Evolutionary conservation across 1,139 yeast genomes (phyloP).

Genomic region (Pneumocystis wakefieldiae): DNA sequence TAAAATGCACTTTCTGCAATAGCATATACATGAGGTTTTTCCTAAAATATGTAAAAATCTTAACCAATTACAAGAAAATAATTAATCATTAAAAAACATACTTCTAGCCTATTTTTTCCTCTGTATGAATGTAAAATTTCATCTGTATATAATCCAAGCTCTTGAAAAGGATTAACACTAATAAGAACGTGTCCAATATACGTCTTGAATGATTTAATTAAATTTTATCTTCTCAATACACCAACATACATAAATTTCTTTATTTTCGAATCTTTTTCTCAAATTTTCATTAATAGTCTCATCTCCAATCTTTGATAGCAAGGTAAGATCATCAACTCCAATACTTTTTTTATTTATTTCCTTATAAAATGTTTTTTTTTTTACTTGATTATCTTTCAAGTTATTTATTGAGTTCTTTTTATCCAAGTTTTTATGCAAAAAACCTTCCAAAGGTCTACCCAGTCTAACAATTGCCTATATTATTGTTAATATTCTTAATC

Average conservation of each 20-base stretch:
- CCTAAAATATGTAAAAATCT: conserved; percentile 14
- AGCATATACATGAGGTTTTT: conserved; percentile 97
- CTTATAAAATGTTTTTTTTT: conserved; percentile 82
- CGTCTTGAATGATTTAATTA: conserved; percentile 11
- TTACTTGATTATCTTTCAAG: neutral
- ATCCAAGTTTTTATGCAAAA: neutral
- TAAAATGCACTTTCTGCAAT: conserved; percentile 96
- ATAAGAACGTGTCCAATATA: conserved; percentile 36
- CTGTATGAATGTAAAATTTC: conserved; percentile 59
- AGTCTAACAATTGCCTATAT: neutral
- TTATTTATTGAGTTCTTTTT: neutral
- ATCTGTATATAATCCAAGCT: conserved; percentile 83
- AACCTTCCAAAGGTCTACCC: neutral
- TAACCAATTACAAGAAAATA: neutral
- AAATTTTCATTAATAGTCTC: conserved; percentile 87
- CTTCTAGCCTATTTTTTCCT: conserved; percentile 88
- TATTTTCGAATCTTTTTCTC: conserved; percentile 76
- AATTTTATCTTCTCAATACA: neutral
- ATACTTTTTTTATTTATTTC: conserved; percentile 82
- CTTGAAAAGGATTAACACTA: conserved; percentile 92
- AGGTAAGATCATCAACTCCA: conserved; percentile 88
- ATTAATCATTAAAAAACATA: conserved; percentile 9
- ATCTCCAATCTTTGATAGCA: conserved; percentile 76
- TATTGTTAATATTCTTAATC: neutral
- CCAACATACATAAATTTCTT: conserved; percentile 69